phyloP scores from a whole-genome alignment of 208 protist genomes.

The Acanthamoeba lenticulata region DNA sequence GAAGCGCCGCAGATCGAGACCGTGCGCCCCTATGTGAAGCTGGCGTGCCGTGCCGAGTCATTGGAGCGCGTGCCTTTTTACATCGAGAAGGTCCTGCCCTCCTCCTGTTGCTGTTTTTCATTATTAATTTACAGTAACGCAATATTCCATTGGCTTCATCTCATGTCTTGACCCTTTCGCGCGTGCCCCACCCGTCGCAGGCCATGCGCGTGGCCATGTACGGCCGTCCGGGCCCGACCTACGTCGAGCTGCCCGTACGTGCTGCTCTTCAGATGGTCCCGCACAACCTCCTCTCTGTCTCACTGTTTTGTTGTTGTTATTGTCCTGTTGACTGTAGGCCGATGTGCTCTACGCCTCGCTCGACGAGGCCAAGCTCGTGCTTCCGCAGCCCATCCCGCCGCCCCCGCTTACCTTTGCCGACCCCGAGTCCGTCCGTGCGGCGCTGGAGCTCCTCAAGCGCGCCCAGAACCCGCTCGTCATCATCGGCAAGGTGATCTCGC shows the following conservation, averaged over 20 bases:
- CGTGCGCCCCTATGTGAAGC: constrained; percentile 43
- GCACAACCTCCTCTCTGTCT: not conserved
- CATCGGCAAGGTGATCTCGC: constrained; percentile 33
- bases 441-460: constrained; percentile 26
- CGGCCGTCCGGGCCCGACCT: constrained; percentile 69
- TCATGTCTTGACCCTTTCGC: no score
- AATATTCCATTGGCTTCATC: no score
- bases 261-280: not conserved
- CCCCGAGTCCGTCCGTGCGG: constrained; percentile 10
- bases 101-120: not conserved
- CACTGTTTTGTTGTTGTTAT: not conserved
- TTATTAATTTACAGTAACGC: not conserved
- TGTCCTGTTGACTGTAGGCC: not conserved
- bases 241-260: constrained; percentile 71
- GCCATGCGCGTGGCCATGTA: constrained; percentile 65
- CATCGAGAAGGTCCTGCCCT: constrained; percentile 34
- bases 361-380: constrained; percentile 29
- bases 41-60: constrained; percentile 31
- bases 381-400: not conserved
- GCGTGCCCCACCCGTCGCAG: not conserved
- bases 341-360: constrained; percentile 46
- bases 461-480: constrained; percentile 58
- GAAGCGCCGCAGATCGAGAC: constrained; percentile 67
- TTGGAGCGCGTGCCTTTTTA: constrained; percentile 48
- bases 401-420: constrained; percentile 51